Evolutionary conservation across 768 basidiomycete species (phyloP).

Genomic region (Punctularia strigosozonata): DNA sequence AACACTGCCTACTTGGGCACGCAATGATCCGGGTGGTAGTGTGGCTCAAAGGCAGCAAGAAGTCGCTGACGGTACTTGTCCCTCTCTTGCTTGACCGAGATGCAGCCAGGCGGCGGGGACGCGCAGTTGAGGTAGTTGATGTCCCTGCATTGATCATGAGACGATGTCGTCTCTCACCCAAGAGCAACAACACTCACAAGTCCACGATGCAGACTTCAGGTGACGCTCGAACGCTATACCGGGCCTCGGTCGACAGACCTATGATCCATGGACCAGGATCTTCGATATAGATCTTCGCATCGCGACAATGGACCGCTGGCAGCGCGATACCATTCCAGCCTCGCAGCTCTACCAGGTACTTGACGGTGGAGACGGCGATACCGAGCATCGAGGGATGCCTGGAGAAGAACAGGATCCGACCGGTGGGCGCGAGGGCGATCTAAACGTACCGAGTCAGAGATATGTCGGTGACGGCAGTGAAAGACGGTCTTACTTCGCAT

Average conservation of each 20-base stretch:
- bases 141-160: conserved; percentile 33
- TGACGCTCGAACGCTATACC: conserved; percentile 62
- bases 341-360: conserved; percentile 84
- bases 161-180: neutral
- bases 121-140: conserved; percentile 80
- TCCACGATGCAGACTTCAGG: conserved; percentile 84
- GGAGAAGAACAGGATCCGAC: conserved; percentile 79
- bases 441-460: conserved; percentile 14
- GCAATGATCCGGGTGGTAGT: conserved; percentile 83
- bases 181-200: conserved; percentile 40
- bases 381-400: conserved; percentile 88
- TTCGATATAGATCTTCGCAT: conserved; percentile 87
- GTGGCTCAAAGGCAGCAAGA: conserved; percentile 68
- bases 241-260: conserved; percentile 76
- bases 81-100: conserved; percentile 70
- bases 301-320: conserved; percentile 74
- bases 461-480: neutral
- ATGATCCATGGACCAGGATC: conserved; percentile 97
- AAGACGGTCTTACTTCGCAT: conserved; percentile 52
- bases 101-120: conserved; percentile 61
- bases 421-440: conserved; percentile 83
- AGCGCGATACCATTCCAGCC: conserved; percentile 90
- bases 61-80: conserved; percentile 70
- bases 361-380: conserved; percentile 81
- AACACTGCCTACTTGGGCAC: conserved; percentile 45